Evolutionary conservation across 768 basidiomycete genomes (phyloP).

Genomic region (Leccinum subtestaceum): DNA sequence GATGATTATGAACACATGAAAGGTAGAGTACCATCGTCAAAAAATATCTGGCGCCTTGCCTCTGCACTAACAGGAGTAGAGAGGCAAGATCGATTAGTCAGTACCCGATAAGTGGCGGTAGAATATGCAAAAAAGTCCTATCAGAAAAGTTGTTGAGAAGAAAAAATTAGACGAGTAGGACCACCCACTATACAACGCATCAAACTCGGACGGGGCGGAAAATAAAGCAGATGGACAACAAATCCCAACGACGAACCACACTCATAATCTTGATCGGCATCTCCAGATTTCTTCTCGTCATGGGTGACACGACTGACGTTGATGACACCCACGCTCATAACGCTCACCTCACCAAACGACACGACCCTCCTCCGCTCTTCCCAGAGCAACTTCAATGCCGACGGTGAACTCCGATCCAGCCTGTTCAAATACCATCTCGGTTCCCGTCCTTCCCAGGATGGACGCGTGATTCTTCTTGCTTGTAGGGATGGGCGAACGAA

Average conservation of each 20-base stretch:
- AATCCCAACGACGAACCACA: conserved; percentile 13
- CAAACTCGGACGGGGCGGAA: neutral
- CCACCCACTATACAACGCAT: conserved; percentile 9
- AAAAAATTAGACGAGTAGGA: neutral
- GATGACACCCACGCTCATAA: neutral
- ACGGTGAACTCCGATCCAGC: conserved; percentile 26
- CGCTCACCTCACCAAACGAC: conserved; percentile 29
- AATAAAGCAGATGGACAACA: conserved; percentile 13
- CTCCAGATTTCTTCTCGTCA: conserved; percentile 2
- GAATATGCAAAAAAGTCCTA: conserved; percentile 1
- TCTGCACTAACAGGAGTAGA: neutral
- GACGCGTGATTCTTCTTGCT: conserved; percentile 12
- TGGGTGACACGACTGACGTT: neutral
- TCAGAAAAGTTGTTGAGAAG: conserved; percentile 2
- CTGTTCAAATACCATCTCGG: conserved; percentile 28
- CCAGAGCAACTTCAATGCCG: conserved; percentile 32
- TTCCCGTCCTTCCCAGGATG: conserved; percentile 13
- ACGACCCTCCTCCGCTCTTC: conserved; percentile 33
- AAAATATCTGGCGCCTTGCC: conserved; percentile 10
- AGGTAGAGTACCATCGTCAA: neutral
- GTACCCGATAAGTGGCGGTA: conserved; percentile 3
- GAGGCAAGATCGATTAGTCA: conserved; percentile 13
- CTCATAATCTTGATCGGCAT: conserved; percentile 5
- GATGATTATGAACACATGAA: conserved; percentile 21
- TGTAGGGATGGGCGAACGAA: conserved; percentile 17